These are phyloP conservation scores for Erucastrum elatum DNA, from an alignment of 345 rosid genomes.

Conservation along the genomic window DNA sequence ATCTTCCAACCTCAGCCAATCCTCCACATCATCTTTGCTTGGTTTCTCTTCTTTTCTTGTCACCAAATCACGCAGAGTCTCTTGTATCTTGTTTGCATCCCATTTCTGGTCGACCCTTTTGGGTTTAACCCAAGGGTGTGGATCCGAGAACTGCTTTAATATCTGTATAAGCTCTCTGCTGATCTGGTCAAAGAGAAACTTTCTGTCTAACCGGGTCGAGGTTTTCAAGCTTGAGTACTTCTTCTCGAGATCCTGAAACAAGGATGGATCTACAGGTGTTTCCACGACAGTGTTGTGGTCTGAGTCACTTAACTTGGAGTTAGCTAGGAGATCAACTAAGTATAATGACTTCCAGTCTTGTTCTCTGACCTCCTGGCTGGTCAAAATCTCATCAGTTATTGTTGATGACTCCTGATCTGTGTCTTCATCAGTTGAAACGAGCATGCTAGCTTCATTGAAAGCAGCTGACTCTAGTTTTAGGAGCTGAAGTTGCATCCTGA, in stretches of 20 bases:
- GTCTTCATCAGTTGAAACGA: conserved; percentile 72
- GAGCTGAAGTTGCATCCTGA: conserved; percentile 88
- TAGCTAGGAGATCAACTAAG: conserved; percentile 49
- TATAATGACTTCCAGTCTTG: conserved; percentile 55
- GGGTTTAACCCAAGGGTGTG: conserved; percentile 62
- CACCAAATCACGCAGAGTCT: conserved; percentile 46
- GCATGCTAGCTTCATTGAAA: conserved; percentile 62
- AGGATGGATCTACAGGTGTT: conserved; percentile 54
- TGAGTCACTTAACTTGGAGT: conserved; percentile 50
- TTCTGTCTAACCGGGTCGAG: conserved; percentile 63
- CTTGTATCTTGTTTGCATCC: conserved; percentile 48
- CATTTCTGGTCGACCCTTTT: conserved; percentile 34
- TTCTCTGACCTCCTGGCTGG: conserved; percentile 33
- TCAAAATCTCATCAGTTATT: conserved; percentile 38
- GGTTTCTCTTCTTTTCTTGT: conserved; percentile 44
- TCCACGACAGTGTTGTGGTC: conserved; percentile 49
- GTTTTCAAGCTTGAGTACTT: conserved; percentile 43
- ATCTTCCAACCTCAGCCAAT: conserved; percentile 62
- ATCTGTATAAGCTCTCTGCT: conserved; percentile 56
- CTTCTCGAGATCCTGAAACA: conserved; percentile 80
- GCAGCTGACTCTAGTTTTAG: conserved; percentile 76
- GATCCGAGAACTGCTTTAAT: conserved; percentile 46
- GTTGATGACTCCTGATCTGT: conserved; percentile 42
- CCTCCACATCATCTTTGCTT: conserved; percentile 45
- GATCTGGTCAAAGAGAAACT: conserved; percentile 64